Conservation (phyloP, 2,329 filamentous ascomycete species). For the Geosmithia flava region DNA sequence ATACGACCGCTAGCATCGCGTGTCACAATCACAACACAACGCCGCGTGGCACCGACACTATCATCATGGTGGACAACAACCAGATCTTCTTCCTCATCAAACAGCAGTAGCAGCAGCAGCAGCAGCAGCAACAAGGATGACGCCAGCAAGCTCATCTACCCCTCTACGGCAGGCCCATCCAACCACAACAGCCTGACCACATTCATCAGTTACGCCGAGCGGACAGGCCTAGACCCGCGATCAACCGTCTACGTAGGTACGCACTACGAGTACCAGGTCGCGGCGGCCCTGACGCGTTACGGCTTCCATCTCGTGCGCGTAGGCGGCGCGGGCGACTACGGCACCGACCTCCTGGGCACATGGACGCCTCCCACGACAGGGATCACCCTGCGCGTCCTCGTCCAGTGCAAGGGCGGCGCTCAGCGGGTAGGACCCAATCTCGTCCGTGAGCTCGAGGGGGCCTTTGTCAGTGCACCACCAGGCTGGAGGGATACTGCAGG, state of each 20-base stretch:
- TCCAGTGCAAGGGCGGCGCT: constrained; percentile 58
- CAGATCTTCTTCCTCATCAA: neutral
- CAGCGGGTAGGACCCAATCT: constrained; percentile 42
- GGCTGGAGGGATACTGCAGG: constrained; percentile 55
- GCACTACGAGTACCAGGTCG: constrained; percentile 62
- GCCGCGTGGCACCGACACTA: neutral
- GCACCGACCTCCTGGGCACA: constrained; percentile 62
- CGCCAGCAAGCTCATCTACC: constrained; percentile 20
- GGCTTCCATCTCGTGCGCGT: constrained; percentile 54
- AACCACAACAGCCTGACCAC: constrained; percentile 52
- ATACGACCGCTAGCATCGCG: neutral
- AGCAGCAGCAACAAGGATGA: neutral
- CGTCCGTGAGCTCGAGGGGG: constrained; percentile 68
- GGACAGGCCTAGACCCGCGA: constrained; percentile 37
- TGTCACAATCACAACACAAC: neutral
- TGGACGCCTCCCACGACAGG: constrained; percentile 44
- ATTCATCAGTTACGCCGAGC: constrained; percentile 52
- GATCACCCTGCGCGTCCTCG: constrained; percentile 30
- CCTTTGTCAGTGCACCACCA: constrained; percentile 59
- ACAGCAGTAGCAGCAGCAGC: neutral
- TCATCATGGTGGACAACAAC: neutral
- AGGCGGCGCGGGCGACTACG: constrained; percentile 54
- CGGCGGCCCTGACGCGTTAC: constrained; percentile 39
- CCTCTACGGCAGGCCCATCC: constrained; percentile 25
- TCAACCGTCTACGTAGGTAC: constrained; percentile 60